Base-by-base conservation (phyloP, 1,284 basidiomycete genomes). In the Exobasidium rhododendri region DNA sequence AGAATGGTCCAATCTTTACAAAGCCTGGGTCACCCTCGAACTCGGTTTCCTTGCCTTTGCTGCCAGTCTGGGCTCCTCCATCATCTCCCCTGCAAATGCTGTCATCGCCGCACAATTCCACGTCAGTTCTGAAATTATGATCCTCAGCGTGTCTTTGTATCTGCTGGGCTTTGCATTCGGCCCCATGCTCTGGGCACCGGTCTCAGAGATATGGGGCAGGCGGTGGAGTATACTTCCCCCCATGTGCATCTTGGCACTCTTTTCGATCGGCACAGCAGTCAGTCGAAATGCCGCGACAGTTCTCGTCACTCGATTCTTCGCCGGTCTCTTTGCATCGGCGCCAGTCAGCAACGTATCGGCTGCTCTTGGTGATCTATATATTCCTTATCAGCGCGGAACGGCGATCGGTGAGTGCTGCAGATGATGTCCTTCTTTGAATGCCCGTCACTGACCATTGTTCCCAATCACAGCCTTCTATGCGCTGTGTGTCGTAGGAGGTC, bases 401-500 rank as follows among this genome's bases (percentile, higher is more conserved):
- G 89, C 89, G 0, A 81, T 90, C 58, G n/a, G n/a, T n/a, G n/a
- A n/a, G n/a, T n/a, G n/a, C n/a, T n/a, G n/a, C n/a, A n/a, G n/a
- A n/a, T n/a, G n/a, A n/a, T n/a, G n/a, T n/a, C n/a, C n/a, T n/a
- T n/a, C n/a, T n/a, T n/a, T n/a, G n/a, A n/a, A n/a, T n/a, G n/a
- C n/a, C n/a, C n/a, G n/a, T n/a, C n/a, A n/a, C n/a, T n/a, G n/a
- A n/a, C n/a, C n/a, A n/a, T n/a, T n/a, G n/a, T n/a, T n/a, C n/a
- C n/a, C n/a, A n/a, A n/a, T n/a, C n/a, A n/a, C n/a, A n/a, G 85
- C 86, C 14, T 75, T 88, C 56, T 90, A 89, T 73, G 84, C 86
- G 1, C 77, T 89, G 5, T 88, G 89, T 3, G 90, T 90, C 0
- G 91, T 92, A 69, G 88, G 88, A 4, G 89, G 88, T 6, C 88